Evolutionary conservation across 768 basidiomycete genomes (phyloP), one percentile per base, ranked within the genome.

Genomic region (Baorangia bicolor): DNA sequence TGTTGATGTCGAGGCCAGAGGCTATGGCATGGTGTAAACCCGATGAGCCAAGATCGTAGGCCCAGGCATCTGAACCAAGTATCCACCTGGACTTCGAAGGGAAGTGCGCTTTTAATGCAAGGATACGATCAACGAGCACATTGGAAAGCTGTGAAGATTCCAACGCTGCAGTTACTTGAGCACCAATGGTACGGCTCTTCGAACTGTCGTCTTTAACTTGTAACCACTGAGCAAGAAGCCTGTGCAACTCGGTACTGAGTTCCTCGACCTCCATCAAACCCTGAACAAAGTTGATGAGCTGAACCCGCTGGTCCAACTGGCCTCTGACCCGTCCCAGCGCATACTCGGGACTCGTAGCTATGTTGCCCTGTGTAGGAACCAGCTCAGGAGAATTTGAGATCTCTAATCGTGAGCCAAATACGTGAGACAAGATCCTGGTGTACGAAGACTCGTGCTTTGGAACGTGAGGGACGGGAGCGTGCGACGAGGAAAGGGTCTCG

Each of bases 51-150:
- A 98, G 84, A 73, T 98, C 97, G 69, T 97, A 93, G 0, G 95
- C 90, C 97, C 97, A 98, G 0, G 92, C 90, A 69, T 99, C 97
- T 20, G 95, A 98, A 20, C 96, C 94, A 63, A 99, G 89, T 72
- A 99, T 98, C 97, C 97, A 99, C 55, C 91, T 81, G 8, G 92
- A 94, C 35, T 77, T 77, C 9, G 85, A 76, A 39, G 82, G 75
- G 62, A 97, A 83, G 61, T 86, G 82, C 20, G 81, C 73, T 38
- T 79, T 79, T 12, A 89, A 75, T 16, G 79, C 65, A 35, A 92
- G 78, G 42, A 92, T 79, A 28, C 78, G 78, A 38, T 83, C 73
- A 5, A 81, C 83, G 10, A 79, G 72, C 5, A 79, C 69, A 55
- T 79, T 75, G 9, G 69, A 56, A 45, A 72, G 44, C 18, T 74